Evolutionary conservation across 257 asterid species (phyloP), one percentile per base, ranked within the genome.

Genomic region (Gynochthodes officinalis): DNA sequence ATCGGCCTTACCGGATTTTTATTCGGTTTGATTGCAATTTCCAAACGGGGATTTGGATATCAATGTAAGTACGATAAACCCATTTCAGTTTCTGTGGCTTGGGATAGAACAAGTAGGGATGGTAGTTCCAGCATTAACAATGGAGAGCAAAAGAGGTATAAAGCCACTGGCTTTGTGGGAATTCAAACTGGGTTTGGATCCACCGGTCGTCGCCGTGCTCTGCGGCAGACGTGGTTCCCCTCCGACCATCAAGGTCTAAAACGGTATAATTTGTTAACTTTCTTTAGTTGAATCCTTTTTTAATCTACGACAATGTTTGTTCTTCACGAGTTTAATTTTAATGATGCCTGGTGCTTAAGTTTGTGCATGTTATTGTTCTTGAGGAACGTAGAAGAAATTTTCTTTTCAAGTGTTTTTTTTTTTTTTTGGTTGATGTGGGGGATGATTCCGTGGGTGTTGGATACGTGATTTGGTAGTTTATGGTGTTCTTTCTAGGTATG

Each of bases 151-250:
- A 87, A 86, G 81, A 93, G 98, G 76, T 83, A 82, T 67, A 95
- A 95, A 75, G 91, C 83, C 33, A 95, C 89, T 96, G 98, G 97
- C 8, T 92, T 95, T 74, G 99, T 95, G 48, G 99, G 99, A 60
- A 81, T 95, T 71, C 96, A 88, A 71, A 92, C 99, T 21, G 99
- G 99, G 66, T 95, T 95, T 57, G 86, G 81, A 72, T 92, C 99
- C 67, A 78, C 84, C 6, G 97, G 89, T 49, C 90, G 98, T 2
- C 95, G 99, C 43, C 73, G 79, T 64, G 74, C 98, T 18, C 64
- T 95, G 86, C 88, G 98, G n/a, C 81, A 67, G 83, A 89, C 98
- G 69, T 95, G 99, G 99, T 86, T 95, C 74, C 99, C 99, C 46
- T 86, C 96, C 43, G 96, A 89, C 83, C 96, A 82, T 67, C 87